phyloP scores from a whole-genome alignment of 1,139 yeast species.

The Yamadazyma dushanensis region DNA sequence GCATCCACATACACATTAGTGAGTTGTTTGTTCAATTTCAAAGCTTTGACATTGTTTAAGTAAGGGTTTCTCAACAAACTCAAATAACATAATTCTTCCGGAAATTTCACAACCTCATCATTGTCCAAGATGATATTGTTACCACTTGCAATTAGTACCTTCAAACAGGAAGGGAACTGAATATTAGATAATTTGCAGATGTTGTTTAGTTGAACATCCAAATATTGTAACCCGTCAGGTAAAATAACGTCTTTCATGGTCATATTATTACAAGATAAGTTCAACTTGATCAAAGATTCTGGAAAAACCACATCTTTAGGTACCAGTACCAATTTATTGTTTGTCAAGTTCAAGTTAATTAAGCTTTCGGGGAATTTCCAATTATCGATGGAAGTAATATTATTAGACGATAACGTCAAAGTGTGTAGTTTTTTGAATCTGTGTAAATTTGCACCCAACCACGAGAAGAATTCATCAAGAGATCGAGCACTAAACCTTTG shows the following conservation, averaged over 20 bases:
- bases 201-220: conserved; percentile 19
- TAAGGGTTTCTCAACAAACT: conserved; percentile 19
- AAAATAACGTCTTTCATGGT: conserved; percentile 12
- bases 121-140: conserved; percentile 19
- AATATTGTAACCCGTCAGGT: conserved; percentile 17
- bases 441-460: conserved; percentile 8
- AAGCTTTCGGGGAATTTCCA: conserved; percentile 15
- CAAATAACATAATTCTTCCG: conserved; percentile 15
- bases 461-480: conserved; percentile 5
- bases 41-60: conserved; percentile 15
- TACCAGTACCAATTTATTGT: conserved; percentile 15
- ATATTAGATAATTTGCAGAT: conserved; percentile 15
- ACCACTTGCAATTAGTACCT: conserved; percentile 19
- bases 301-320: conserved; percentile 17
- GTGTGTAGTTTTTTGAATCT: conserved; percentile 15
- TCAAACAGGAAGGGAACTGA: conserved; percentile 14
- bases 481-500: conserved; percentile 13
- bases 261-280: conserved; percentile 18
- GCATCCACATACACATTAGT: conserved; percentile 18
- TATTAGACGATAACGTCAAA: conserved; percentile 15
- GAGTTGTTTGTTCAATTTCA: conserved; percentile 15
- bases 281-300: conserved; percentile 14
- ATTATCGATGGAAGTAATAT: conserved; percentile 11
- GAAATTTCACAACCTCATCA: conserved; percentile 16
- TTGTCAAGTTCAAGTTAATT: conserved; percentile 15